Percentiles rank a stretch among this genome's conserved stretches.
phyloP scores from a whole-genome alignment of 1,284 basidiomycete species.

The Coniferiporia sulphurascens region DNA sequence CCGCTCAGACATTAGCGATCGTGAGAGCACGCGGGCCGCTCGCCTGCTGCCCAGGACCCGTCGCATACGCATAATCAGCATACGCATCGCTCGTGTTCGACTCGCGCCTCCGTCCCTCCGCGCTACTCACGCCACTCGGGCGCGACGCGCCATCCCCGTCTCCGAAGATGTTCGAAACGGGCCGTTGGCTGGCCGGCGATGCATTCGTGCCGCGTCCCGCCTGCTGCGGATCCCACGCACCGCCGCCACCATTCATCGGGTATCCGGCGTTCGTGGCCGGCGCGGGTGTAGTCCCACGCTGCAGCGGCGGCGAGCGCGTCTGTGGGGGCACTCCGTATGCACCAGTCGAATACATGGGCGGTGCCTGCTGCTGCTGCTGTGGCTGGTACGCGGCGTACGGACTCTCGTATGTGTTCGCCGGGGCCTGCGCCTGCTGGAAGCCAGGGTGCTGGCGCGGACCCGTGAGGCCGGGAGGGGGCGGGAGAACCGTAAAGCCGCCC shows the following conservation, averaged over 20 bases:
- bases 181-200: neutral
- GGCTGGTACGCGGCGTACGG: conserved; percentile 9
- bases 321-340: neutral
- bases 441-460: neutral
- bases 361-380: neutral
- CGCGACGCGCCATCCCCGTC: neutral
- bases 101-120: neutral
- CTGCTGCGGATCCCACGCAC: neutral
- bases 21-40: conserved; percentile 4
- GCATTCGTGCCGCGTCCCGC: neutral
- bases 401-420: conserved; percentile 1
- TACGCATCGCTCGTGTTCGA: conserved; percentile 10
- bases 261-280: neutral
- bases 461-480: neutral
- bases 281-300: neutral
- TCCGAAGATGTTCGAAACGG: conserved; percentile 4
- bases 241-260: too few relatives aligned
- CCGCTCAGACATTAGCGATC: conserved; percentile 9
- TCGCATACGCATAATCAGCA: conserved; percentile 16
- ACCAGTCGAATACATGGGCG: neutral
- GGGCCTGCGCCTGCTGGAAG: neutral
- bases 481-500: neutral
- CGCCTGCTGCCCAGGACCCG: conserved; percentile 13
- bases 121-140: neutral
- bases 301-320: neutral